Conservation (phyloP, 306 rosid genomes). For the Alnus glutinosa region DNA sequence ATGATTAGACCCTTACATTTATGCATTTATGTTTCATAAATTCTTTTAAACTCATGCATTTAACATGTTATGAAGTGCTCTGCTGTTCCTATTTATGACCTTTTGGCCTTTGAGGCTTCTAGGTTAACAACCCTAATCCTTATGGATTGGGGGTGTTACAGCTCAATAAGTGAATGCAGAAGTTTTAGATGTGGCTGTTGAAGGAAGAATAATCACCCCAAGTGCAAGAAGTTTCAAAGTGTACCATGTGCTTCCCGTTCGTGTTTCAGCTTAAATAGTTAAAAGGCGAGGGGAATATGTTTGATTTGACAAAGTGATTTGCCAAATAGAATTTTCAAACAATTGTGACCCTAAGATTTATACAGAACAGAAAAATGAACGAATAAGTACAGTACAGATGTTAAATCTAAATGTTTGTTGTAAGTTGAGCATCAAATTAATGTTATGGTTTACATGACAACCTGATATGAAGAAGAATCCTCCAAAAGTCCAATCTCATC, state of each 20-base stretch:
- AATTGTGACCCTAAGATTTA: background rate
- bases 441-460: slow-evolving; percentile 27
- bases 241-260: slow-evolving; percentile 3
- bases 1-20: too few relatives aligned
- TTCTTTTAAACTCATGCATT: too few relatives aligned
- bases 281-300: background rate
- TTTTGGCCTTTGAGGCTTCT: too few relatives aligned
- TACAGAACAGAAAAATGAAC: background rate
- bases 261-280: background rate
- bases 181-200: slow-evolving; percentile 3
- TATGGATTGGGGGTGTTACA: too few relatives aligned
- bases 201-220: slow-evolving; percentile 4
- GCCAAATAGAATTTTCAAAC: background rate
- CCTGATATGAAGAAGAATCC: slow-evolving; percentile 53
- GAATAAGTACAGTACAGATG: background rate
- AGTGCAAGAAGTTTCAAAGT: slow-evolving; percentile 18
- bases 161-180: background rate
- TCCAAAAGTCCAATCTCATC: slow-evolving; percentile 42
- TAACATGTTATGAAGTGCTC: too few relatives aligned
- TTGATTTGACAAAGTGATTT: background rate
- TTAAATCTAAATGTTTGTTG: slow-evolving; percentile 12
- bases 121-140: too few relatives aligned
- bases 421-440: slow-evolving; percentile 19
- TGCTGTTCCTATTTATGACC: too few relatives aligned
- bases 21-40: too few relatives aligned